Base-by-base conservation (phyloP, 1,284 basidiomycete species). In the Schizopora paradoxa region DNA sequence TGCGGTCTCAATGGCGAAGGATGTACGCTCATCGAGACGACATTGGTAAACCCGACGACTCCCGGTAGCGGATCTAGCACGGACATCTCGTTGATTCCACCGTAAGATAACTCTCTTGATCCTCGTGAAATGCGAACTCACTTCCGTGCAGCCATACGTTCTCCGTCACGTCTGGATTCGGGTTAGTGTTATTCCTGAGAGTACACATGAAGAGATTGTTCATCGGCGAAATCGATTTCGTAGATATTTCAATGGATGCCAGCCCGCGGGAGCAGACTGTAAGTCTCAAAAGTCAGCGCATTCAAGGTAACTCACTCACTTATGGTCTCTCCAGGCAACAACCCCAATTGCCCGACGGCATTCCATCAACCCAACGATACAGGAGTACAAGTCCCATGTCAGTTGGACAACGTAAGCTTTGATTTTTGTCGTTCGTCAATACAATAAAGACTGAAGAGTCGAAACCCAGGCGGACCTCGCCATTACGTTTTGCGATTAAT, bases 1-100 rank as follows among this genome's bases (percentile, higher is more conserved):
- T 60, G 58, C 26, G 58, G 58, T 21, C 47, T 45, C 36, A 60
- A 60, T 33, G 57, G 58, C 28, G 58, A 60, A 41, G 49, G 49
- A 7, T 60, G 58, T 46, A 56, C 56, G 2, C 48, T 60, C 34
- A 40, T 59, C n/a, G 56, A 59, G 51, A 51, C 54, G 10, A 57
- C 52, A 7, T 53, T 60, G 31, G 32, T 33, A 27, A 57, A 60
- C 50, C 53, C 54, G 5, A 53, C 49, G n/a, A 48, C 31, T 22
- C 41, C 49, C 4, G 55, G 54, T 19, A 47, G 54, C 19, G 54
- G 54, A 16, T 59, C 54, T 14, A 58, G 54, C 51, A 54, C 57
- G 2, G 57, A 59, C 39, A 53, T 59, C 25, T 58, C 57, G 2
- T 54, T 61, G 14, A 56, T 59, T 25, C 42, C 55, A n/a, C 54